Percentiles rank a stretch among this genome's conserved stretches.
Conservation (phyloP, 2,329 filamentous ascomycete species). For the Hypoxylon sp. region DNA sequence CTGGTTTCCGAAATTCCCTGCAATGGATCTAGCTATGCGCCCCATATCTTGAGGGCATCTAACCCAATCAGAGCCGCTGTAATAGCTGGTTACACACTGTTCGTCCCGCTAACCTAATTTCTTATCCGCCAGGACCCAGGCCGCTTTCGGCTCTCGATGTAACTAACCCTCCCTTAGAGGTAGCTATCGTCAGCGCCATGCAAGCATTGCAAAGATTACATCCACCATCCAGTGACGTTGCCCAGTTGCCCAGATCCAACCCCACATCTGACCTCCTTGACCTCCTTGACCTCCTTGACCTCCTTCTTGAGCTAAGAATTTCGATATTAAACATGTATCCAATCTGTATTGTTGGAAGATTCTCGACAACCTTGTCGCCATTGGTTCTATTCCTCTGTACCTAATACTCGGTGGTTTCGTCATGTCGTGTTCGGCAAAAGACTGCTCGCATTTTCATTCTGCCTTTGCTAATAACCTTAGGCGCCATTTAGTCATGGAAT, state of each 20-base stretch:
- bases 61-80: conserved; percentile 25
- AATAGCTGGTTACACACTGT: conserved; percentile 32
- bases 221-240: conserved; percentile 12
- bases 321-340: conserved; percentile 14
- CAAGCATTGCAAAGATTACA: conserved; percentile 16
- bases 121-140: conserved; percentile 9
- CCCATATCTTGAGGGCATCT: conserved; percentile 10
- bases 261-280: conserved; percentile 1
- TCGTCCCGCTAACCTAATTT: conserved; percentile 33
- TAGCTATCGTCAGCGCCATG: conserved; percentile 9
- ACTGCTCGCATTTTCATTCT: conserved; percentile 4
- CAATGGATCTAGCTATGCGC: conserved; percentile 24
- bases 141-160: conserved; percentile 28
- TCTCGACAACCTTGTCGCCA: conserved; percentile 1
- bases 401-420: conserved; percentile 9
- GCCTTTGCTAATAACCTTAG: not conserved
- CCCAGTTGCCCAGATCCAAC: conserved; percentile 24
- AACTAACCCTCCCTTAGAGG: not conserved
- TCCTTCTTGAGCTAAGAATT: conserved; percentile 6
- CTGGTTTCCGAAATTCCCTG: conserved; percentile 35
- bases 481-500: too few relatives aligned
- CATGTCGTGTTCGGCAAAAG: conserved; percentile 13
- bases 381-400: conserved; percentile 13
- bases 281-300: conserved; percentile 1
- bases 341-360: conserved; percentile 10